These are phyloP conservation scores for Vickermania ingenoplastis DNA, from an alignment of 208 protist species.

Conservation along the genomic window DNA sequence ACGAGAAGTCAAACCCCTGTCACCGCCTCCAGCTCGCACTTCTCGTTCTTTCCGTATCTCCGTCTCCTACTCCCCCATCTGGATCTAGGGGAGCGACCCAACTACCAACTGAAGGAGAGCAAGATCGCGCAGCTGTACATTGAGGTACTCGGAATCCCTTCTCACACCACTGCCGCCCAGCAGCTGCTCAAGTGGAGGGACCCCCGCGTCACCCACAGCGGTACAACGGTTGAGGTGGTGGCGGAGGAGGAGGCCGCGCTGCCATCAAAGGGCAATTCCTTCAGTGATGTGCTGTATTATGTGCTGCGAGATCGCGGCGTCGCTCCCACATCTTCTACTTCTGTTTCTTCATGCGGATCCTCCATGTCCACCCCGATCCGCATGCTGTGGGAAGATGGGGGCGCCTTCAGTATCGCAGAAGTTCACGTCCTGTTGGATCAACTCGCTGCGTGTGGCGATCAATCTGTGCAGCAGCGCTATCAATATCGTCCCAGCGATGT, in stretches of 20 bases:
- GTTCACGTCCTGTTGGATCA: constrained; percentile 27
- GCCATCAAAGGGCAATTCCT: constrained; percentile 14
- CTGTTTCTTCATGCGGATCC: not conserved
- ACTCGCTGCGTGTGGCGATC: constrained; percentile 4
- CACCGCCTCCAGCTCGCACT: too few species aligned
- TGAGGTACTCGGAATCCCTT: constrained; percentile 27
- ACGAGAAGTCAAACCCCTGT: too few species aligned
- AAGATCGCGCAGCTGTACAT: constrained; percentile 51
- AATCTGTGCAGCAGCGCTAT: not conserved
- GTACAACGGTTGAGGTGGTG: not conserved
- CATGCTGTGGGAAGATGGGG: not conserved
- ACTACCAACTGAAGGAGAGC: constrained; percentile 45
- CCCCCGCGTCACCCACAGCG: constrained; percentile 6
- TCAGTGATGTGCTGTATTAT: constrained; percentile 38
- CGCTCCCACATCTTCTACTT: not conserved
- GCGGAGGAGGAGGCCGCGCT: constrained; percentile 1
- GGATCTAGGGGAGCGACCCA: constrained; percentile 21
- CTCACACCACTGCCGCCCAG: constrained; percentile 19
- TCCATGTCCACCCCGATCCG: not conserved
- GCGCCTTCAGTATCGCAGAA: constrained; percentile 17
- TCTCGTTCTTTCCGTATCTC: constrained; percentile 48
- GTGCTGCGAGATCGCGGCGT: constrained; percentile 21
- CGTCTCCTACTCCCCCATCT: constrained; percentile 49
- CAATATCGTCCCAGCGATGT: not conserved
- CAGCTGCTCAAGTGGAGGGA: constrained; percentile 40